Evolutionary conservation across 2,329 filamentous ascomycete species (phyloP).

Genomic region (Diaporthe eres): DNA sequence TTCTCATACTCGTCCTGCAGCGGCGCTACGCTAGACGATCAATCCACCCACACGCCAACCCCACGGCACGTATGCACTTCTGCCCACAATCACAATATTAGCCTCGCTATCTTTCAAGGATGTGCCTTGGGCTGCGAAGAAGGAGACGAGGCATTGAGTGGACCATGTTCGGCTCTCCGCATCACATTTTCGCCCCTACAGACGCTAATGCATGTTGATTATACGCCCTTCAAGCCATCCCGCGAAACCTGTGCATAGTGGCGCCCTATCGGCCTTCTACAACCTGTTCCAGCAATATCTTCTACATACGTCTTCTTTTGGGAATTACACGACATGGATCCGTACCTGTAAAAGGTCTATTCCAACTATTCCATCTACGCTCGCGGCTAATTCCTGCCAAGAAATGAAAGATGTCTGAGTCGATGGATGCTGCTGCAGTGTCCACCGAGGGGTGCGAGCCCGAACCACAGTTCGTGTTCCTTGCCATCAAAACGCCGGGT

Average conservation of each 20-base stretch:
- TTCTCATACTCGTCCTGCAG: neutral
- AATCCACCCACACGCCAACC: neutral
- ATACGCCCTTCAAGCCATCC: constrained; percentile 1
- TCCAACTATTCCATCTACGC: neutral
- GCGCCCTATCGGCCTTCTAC: neutral
- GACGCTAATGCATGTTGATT: constrained; percentile 19
- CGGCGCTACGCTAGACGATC: neutral
- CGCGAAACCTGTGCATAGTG: no score
- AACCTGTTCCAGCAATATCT: neutral
- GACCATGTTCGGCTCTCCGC: neutral
- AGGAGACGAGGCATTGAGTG: neutral
- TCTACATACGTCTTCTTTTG: neutral
- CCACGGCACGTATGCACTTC: neutral
- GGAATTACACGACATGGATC: neutral
- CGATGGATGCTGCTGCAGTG: neutral
- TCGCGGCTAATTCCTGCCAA: neutral
- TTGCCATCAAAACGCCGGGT: neutral
- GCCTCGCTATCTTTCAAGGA: neutral
- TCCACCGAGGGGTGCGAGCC: neutral
- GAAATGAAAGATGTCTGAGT: neutral
- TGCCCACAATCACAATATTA: neutral
- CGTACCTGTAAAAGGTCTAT: neutral
- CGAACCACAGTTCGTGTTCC: neutral
- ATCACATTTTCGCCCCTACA: neutral
- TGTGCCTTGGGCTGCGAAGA: neutral